Conservation (phyloP, 371 early-diverging fungal genomes). For the Actinomortierella ambigua region DNA sequence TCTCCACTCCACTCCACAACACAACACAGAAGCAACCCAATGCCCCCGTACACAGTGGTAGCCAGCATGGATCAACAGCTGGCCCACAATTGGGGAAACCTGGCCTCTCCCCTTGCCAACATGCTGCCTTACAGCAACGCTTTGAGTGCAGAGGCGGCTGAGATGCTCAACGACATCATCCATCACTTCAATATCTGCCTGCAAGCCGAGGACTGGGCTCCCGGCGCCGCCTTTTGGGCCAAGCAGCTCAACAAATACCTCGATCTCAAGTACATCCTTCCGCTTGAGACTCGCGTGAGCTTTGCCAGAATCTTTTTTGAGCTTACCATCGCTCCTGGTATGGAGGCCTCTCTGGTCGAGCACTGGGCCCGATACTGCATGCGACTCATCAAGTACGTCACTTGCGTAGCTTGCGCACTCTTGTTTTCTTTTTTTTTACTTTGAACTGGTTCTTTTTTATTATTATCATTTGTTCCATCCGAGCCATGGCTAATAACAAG, state of each 20-base stretch:
- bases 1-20: too few relatives aligned
- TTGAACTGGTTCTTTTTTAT: not conserved
- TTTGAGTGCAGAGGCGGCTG: slow-evolving; percentile 57
- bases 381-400: slow-evolving; percentile 65
- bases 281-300: slow-evolving; percentile 62
- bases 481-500: too few relatives aligned
- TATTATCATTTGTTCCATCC: not conserved
- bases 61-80: slow-evolving; percentile 13
- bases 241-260: slow-evolving; percentile 65
- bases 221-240: slow-evolving; percentile 62
- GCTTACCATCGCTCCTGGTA: slow-evolving; percentile 60
- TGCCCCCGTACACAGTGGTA: slow-evolving; percentile 18
- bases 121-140: slow-evolving; percentile 60
- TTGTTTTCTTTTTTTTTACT: not conserved
- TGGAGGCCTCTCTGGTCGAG: slow-evolving; percentile 66
- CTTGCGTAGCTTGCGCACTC: not conserved
- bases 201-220: slow-evolving; percentile 63
- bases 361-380: slow-evolving; percentile 57
- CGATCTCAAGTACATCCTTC: slow-evolving; percentile 67
- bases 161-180: slow-evolving; percentile 61
- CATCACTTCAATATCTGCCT: slow-evolving; percentile 55
- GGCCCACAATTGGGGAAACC: slow-evolving; percentile 29
- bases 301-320: slow-evolving; percentile 64
- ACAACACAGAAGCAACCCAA: not conserved
- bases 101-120: slow-evolving; percentile 23